Conservation (phyloP, 2,329 filamentous ascomycete genomes). For the Ophiostoma piceae region DNA sequence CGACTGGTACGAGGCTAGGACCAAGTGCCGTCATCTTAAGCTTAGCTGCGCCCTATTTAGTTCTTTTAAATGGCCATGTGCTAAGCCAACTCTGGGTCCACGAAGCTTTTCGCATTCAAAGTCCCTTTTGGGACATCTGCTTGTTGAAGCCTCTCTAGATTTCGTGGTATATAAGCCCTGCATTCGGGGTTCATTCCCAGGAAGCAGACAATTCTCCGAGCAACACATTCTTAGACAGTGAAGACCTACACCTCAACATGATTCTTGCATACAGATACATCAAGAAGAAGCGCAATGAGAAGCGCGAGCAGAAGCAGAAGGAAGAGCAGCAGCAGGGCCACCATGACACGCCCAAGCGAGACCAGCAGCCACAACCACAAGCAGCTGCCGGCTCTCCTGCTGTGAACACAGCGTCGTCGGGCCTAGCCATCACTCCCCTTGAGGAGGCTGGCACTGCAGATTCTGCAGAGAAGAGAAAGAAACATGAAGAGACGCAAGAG, state of each 20-base stretch:
- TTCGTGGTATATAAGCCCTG: not conserved
- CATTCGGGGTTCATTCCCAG: too few species aligned
- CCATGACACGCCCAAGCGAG: not conserved
- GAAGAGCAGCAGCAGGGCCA: too few species aligned
- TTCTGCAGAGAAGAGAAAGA: not conserved
- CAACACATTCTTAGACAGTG: not conserved
- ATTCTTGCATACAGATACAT: conserved; percentile 29
- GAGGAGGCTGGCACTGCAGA: not conserved
- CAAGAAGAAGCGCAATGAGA: conserved; percentile 27
- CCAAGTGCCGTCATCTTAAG: too few species aligned
- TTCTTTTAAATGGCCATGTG: too few species aligned
- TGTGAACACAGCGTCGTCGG: not conserved
- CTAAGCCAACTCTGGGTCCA: not conserved
- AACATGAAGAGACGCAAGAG: not conserved
- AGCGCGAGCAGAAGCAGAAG: conserved; percentile 14
- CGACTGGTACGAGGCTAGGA: too few species aligned
- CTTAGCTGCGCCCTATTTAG: too few species aligned
- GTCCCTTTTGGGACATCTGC: not conserved
- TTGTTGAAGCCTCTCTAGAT: not conserved
- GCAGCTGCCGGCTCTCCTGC: not conserved
- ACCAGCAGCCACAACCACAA: not conserved
- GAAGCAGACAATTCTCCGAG: not conserved
- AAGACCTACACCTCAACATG: conserved; percentile 23
- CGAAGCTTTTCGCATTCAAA: not conserved
- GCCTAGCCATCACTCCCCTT: not conserved